These are phyloP conservation scores for Penicillium brasilianum DNA, from an alignment of 2,329 filamentous ascomycete genomes.

Conservation along the genomic window DNA sequence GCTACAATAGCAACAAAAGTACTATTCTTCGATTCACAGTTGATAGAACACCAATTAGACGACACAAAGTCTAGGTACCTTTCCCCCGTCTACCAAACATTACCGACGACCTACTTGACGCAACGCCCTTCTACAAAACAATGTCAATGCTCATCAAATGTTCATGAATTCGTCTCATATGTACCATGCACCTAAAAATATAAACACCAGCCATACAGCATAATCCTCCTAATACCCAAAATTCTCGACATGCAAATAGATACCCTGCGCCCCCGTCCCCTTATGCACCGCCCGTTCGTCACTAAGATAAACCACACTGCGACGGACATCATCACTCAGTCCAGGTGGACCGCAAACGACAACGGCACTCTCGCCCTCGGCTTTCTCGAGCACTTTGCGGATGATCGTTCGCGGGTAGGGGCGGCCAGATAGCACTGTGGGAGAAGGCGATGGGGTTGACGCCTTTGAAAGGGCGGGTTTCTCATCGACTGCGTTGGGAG, in stretches of 20 bases:
- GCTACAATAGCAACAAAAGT: no score
- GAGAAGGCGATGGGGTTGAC: neutral
- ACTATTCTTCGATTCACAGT: no score
- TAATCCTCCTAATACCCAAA: conserved; percentile 53
- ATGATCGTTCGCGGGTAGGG: conserved; percentile 60
- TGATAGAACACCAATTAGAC: no score
- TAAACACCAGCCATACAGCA: neutral
- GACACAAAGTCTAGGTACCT: no score
- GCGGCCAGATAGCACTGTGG: conserved; percentile 54
- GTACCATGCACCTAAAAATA: neutral
- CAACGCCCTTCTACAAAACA: neutral
- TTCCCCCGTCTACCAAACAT: no score
- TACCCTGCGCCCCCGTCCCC: conserved; percentile 68
- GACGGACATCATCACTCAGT: conserved; percentile 61
- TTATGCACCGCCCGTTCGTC: conserved; percentile 71
- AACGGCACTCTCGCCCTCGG: conserved; percentile 66
- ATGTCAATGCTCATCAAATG: neutral
- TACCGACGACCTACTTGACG: neutral
- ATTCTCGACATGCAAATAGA: conserved; percentile 64
- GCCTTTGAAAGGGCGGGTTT: neutral
- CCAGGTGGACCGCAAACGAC: conserved; percentile 65
- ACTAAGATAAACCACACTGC: conserved; percentile 60
- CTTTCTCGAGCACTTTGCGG: conserved; percentile 60
- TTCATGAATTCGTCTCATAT: conserved; percentile 7
- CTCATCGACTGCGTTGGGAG: conserved; percentile 14